Evolutionary conservation across 1,284 basidiomycete genomes (phyloP).

Genomic region (Xanthoconium separans): DNA sequence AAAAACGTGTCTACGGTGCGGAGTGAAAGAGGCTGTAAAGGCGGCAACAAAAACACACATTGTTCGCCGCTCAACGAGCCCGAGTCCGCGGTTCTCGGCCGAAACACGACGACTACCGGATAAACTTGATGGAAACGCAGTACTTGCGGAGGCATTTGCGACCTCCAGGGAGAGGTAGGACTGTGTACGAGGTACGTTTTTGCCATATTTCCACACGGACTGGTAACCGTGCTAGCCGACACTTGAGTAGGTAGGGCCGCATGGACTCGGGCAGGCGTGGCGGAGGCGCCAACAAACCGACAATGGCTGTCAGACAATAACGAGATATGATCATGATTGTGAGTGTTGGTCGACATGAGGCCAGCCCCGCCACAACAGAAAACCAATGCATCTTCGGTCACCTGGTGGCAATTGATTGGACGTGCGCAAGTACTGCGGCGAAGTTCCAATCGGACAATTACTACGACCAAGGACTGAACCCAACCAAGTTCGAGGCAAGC

Average conservation of each 20-base stretch:
- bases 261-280: not conserved
- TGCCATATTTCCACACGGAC: no score
- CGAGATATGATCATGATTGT: not conserved
- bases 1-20: slow-evolving; percentile 17
- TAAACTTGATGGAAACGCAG: not conserved
- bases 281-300: not conserved
- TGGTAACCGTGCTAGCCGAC: no score
- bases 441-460: not conserved
- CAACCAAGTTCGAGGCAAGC: not conserved
- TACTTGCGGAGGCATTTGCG: not conserved
- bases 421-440: slow-evolving; percentile 10
- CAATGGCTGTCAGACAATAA: not conserved
- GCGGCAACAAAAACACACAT: slow-evolving; percentile 8
- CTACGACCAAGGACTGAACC: not conserved
- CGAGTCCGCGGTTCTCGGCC: slow-evolving; percentile 25
- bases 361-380: no score
- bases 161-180: not conserved
- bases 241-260: not conserved
- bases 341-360: no score
- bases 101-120: not conserved
- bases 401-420: not conserved
- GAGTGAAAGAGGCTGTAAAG: slow-evolving; percentile 20
- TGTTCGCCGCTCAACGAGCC: slow-evolving; percentile 26
- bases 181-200: no score
- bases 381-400: not conserved